A percentile compares a stretch with the other conserved stretches of the same genome.
phyloP scores from a whole-genome alignment of 2,329 filamentous ascomycete species.

The Nemania bipapillata region DNA sequence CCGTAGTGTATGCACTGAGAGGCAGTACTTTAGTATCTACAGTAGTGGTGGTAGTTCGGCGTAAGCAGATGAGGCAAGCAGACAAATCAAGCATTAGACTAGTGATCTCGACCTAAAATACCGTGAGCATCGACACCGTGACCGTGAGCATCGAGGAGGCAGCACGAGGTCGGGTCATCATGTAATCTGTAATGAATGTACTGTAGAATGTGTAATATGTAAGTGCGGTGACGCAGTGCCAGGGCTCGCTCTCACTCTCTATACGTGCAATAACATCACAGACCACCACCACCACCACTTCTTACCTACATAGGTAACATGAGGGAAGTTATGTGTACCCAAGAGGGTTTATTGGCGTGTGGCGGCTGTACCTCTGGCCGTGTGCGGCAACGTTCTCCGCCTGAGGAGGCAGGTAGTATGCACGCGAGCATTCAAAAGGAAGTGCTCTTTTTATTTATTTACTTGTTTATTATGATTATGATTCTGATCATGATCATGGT shows the following conservation, averaged over 20 bases:
- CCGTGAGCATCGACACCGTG: slow-evolving; percentile 40
- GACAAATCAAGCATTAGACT: slow-evolving; percentile 46
- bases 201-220: slow-evolving; percentile 8
- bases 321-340: too few relatives aligned
- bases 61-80: slow-evolving; percentile 44
- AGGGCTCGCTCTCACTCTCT: slow-evolving; percentile 14
- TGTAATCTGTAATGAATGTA: too few relatives aligned
- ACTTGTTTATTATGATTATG: slow-evolving; percentile 19
- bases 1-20: slow-evolving; percentile 9
- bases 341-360: slow-evolving; percentile 28
- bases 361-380: slow-evolving; percentile 32
- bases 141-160: slow-evolving; percentile 13
- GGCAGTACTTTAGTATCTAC: too few relatives aligned
- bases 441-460: slow-evolving; percentile 21
- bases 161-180: slow-evolving; percentile 41
- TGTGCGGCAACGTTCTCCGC: slow-evolving; percentile 37
- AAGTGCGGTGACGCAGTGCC: slow-evolving; percentile 28
- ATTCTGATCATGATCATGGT: background rate
- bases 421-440: slow-evolving; percentile 24
- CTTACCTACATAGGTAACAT: slow-evolving; percentile 1
- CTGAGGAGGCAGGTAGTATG: slow-evolving; percentile 37
- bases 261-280: slow-evolving; percentile 11
- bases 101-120: slow-evolving; percentile 40
- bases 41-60: slow-evolving; percentile 28
- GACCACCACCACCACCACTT: background rate